A percentile compares a stretch with the other conserved stretches of the same genome.
Conservation (phyloP, 768 basidiomycete species). For the Neoboletus magnificus region DNA sequence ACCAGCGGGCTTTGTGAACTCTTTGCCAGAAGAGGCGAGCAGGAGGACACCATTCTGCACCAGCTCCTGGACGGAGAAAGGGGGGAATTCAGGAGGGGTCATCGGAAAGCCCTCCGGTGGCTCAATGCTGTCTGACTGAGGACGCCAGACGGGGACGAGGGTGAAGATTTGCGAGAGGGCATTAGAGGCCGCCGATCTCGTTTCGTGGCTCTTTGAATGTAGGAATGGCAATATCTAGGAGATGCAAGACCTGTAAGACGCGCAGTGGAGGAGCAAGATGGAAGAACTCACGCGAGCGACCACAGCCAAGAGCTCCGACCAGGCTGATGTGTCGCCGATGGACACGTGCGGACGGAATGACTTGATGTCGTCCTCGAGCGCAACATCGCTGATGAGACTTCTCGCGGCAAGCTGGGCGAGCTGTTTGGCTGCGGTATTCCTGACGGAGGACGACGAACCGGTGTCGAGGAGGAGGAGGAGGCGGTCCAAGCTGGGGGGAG, state of each 20-base stretch:
- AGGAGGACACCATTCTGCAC: constrained; percentile 76
- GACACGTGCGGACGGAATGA: constrained; percentile 52
- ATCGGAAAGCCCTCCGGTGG: constrained; percentile 27
- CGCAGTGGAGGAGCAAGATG: not conserved
- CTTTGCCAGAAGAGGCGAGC: constrained; percentile 90
- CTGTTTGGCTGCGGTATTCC: constrained; percentile 95
- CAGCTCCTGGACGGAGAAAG: constrained; percentile 73
- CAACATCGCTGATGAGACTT: constrained; percentile 78
- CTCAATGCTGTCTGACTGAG: constrained; percentile 28
- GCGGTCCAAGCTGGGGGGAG: constrained; percentile 76
- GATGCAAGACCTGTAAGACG: not conserved
- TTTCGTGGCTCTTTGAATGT: constrained; percentile 89
- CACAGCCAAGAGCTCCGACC: constrained; percentile 88
- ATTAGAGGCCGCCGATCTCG: constrained; percentile 83
- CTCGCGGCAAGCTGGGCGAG: constrained; percentile 88
- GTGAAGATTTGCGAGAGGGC: constrained; percentile 87
- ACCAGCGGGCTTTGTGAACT: constrained; percentile 73
- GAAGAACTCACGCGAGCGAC: constrained; percentile 68
- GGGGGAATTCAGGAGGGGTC: constrained; percentile 57
- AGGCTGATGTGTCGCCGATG: constrained; percentile 67
- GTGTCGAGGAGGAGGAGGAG: constrained; percentile 94
- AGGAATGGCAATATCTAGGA: constrained; percentile 83
- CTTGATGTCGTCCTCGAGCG: constrained; percentile 77
- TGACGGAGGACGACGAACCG: constrained; percentile 84
- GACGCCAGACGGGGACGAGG: constrained; percentile 75